Evolutionary conservation across 1,284 basidiomycete genomes (phyloP).

Genomic region (Afroboletus lepidellus): DNA sequence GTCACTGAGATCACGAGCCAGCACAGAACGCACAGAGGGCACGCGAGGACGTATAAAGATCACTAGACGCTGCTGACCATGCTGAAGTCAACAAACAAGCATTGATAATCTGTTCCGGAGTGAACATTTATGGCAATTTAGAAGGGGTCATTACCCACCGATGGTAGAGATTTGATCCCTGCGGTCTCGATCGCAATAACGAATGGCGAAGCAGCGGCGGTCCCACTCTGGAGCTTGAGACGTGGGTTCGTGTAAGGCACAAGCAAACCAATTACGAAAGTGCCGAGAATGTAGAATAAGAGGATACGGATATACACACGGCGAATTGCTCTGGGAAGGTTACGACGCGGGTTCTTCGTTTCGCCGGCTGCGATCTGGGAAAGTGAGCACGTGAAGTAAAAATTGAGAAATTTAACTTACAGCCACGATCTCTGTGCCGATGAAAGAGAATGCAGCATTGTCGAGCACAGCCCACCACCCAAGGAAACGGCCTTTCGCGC

Average conservation of each 20-base stretch:
- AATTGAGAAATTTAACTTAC: slow-evolving; percentile 42
- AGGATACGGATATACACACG: slow-evolving; percentile 70
- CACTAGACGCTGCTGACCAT: slow-evolving; percentile 82
- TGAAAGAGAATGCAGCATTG: slow-evolving; percentile 73
- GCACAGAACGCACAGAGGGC: slow-evolving; percentile 61
- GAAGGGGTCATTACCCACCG: slow-evolving; percentile 26
- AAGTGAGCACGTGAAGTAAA: slow-evolving; percentile 7
- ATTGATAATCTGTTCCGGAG: slow-evolving; percentile 68
- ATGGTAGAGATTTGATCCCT: slow-evolving; percentile 62
- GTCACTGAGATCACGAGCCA: background rate
- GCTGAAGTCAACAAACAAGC: slow-evolving; percentile 83
- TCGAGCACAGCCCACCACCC: slow-evolving; percentile 53
- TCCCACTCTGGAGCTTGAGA: slow-evolving; percentile 43
- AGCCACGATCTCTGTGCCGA: slow-evolving; percentile 76
- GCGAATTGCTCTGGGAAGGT: slow-evolving; percentile 59
- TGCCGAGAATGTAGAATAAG: slow-evolving; percentile 57
- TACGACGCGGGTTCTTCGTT: slow-evolving; percentile 50
- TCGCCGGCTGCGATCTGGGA: slow-evolving; percentile 65
- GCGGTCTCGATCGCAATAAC: slow-evolving; percentile 65
- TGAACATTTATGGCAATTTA: slow-evolving; percentile 27
- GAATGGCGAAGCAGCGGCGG: slow-evolving; percentile 62
- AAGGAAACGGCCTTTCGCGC: slow-evolving; percentile 52
- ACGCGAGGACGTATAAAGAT: slow-evolving; percentile 80
- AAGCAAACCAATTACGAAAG: slow-evolving; percentile 60
- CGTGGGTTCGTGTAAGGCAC: slow-evolving; percentile 54